Base-by-base conservation (phyloP, 768 basidiomycete genomes). In the Suillus cothurnatus region DNA sequence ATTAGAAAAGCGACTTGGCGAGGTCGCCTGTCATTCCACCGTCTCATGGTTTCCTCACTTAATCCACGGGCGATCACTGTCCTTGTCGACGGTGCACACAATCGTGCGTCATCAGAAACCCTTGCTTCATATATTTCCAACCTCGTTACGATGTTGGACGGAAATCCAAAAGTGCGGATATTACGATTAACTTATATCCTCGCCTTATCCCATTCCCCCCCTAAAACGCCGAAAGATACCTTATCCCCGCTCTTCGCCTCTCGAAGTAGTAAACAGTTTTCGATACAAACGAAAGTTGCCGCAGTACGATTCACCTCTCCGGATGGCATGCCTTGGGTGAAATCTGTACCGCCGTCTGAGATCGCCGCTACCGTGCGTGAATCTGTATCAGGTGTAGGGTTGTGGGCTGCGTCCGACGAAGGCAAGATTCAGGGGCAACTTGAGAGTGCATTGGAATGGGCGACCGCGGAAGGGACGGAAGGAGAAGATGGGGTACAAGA, bases 301-400 rank as follows among this genome's bases (percentile, higher is more conserved):
- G 78, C 87, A 1, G 71, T 90, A 26, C 74, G 75, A 19, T 97
- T 96, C 74, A 83, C 88, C 2, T 87, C 86, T 5, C 92, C 95
- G 0, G 92, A 89, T 4, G 93, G 90, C 3, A 99, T 99, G 97
- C 94, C 96, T 0, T 99, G 97, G 97, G 89, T 99, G 31, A 84
- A 80, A 43, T 79, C 88, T 4, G 88, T 90, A 0, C 73, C 85
- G 8, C 81, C 85, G 4, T 74, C 74, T 2, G 84, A 85, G 57
- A 69, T 96, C 61, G 76, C 72, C 26, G 76, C 78, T 19, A 82
- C 80, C 0, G 85, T 88, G 23, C 66, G 64, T 52, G 67, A 67
- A 38, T 76, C 89, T 6, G 72, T 79, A 4, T 83, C 84, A 6
- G 77, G 76, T n/a, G 80, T 79, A 50, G 79, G 84, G 21, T 64